phyloP scores from a whole-genome alignment of 192 early-diverging fungal genomes.

The Physocladia obscura region DNA sequence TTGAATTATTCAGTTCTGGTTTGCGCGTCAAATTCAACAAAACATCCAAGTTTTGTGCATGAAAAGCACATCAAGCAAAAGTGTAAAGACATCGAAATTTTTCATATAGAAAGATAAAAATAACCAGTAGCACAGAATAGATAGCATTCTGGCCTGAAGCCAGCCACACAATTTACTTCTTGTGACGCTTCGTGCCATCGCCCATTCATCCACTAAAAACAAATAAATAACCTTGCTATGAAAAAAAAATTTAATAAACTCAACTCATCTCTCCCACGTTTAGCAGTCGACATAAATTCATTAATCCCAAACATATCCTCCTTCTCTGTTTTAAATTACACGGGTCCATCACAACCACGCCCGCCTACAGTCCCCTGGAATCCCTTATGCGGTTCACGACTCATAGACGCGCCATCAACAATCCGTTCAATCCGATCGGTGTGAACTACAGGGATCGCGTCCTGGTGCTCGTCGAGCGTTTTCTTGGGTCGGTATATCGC shows the following conservation, averaged over 20 bases:
- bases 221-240: neutral
- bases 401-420: slow-evolving; percentile 48
- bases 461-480: slow-evolving; percentile 49
- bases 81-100: neutral
- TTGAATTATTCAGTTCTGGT: neutral
- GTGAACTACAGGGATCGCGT: slow-evolving; percentile 61
- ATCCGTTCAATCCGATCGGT: slow-evolving; percentile 70
- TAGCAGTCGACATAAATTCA: slow-evolving; percentile 76
- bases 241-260: neutral
- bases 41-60: neutral
- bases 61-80: too few species aligned
- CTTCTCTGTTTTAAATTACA: slow-evolving; percentile 89
- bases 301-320: slow-evolving; percentile 90
- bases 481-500: slow-evolving; percentile 81
- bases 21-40: neutral
- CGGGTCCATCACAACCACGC: slow-evolving; percentile 72
- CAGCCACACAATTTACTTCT: too few species aligned
- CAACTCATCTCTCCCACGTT: slow-evolving; percentile 47
- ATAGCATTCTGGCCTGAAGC: too few species aligned
- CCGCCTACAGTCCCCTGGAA: slow-evolving; percentile 68
- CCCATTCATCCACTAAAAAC: neutral
- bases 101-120: neutral
- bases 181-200: neutral
- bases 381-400: slow-evolving; percentile 53
- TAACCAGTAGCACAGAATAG: too few species aligned